A percentile compares a stretch with the other conserved stretches of the same genome.
Conservation (phyloP, 2,329 filamentous ascomycete genomes). For the Penicillium italicum region DNA sequence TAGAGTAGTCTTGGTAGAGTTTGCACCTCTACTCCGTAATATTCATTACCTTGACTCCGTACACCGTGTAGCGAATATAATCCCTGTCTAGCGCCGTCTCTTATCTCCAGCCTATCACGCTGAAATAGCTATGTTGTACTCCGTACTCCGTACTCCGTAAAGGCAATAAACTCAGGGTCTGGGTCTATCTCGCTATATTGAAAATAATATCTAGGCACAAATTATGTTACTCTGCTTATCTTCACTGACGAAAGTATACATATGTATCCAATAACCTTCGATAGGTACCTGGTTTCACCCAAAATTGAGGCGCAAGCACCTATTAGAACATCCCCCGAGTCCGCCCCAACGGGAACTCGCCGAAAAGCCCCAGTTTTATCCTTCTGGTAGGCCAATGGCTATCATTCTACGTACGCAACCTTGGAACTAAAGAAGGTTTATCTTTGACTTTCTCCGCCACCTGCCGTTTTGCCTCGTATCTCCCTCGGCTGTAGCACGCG, state of each 20-base stretch:
- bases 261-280: background rate
- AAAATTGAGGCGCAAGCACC: background rate
- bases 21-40: too few species aligned
- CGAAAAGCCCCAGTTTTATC: background rate
- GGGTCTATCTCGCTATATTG: background rate
- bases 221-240: background rate
- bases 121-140: background rate
- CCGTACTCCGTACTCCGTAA: too few species aligned
- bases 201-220: background rate
- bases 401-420: too few species aligned
- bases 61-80: background rate
- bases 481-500: background rate
- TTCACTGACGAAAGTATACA: background rate
- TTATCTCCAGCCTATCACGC: background rate
- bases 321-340: background rate
- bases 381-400: constrained; percentile 2
- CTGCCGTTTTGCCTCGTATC: constrained; percentile 3
- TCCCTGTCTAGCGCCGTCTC: background rate
- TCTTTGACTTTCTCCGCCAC: constrained; percentile 12
- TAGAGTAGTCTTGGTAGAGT: too few species aligned
- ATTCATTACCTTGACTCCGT: too few species aligned
- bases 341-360: background rate
- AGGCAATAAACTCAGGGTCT: background rate
- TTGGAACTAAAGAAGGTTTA: background rate
- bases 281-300: background rate